Evolutionary conservation across 2,329 filamentous ascomycete species (phyloP).

Genomic region (Fusarium abutilonis): DNA sequence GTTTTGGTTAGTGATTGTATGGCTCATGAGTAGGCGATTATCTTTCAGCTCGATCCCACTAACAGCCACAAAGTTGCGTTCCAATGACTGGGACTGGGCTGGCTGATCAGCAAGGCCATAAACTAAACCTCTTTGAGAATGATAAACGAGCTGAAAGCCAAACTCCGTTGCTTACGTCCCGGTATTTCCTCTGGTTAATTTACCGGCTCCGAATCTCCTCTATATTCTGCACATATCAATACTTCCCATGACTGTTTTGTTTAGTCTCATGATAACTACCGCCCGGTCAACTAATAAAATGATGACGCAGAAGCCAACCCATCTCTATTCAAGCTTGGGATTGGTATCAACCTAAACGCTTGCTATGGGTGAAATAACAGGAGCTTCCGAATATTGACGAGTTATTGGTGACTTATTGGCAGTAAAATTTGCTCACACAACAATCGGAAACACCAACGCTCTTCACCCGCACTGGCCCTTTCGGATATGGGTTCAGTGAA

Average conservation of each 20-base stretch:
- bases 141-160: conserved; percentile 31
- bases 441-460: conserved; percentile 2
- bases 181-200: background rate
- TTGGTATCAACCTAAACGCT: conserved; percentile 8
- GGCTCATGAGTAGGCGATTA: fast-evolving
- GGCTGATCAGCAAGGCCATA: background rate
- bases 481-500: conserved; percentile 52
- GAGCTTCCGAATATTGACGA: background rate
- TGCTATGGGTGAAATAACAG: conserved; percentile 1
- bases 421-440: conserved; percentile 5
- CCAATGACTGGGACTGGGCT: background rate
- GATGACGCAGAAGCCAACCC: conserved; percentile 53
- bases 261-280: background rate
- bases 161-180: conserved; percentile 8
- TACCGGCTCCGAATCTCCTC: background rate
- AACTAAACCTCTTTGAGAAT: conserved; percentile 36
- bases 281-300: background rate
- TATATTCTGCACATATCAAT: background rate
- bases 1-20: fast-evolving
- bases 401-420: too few species aligned
- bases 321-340: conserved; percentile 57
- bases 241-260: too few species aligned
- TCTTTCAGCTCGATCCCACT: fast-evolving
- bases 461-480: conserved; percentile 42
- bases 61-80: background rate